Conservation (phyloP, 2,329 filamentous ascomycete species). For the Aspergillus pseudoglaucus region DNA sequence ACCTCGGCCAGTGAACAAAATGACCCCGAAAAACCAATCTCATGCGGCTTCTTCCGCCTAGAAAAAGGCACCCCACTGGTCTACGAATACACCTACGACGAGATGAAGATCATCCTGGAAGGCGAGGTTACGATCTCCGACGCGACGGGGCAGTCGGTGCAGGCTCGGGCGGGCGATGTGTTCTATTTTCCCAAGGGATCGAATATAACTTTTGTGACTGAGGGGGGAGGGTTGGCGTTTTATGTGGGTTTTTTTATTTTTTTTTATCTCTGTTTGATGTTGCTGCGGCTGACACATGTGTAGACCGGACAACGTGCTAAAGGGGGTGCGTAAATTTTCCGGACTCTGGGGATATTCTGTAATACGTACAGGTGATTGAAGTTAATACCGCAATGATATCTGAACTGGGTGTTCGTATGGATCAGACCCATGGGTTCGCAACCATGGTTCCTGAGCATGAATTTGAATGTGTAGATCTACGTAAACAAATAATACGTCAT, state of each 20-base stretch:
- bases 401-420: no score
- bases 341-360: no score
- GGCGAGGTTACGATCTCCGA: constrained; percentile 61
- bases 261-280: neutral
- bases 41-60: constrained; percentile 59
- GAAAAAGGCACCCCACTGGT: constrained; percentile 62
- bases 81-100: constrained; percentile 64
- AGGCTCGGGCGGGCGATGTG: constrained; percentile 57
- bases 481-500: neutral
- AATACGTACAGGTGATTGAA: no score
- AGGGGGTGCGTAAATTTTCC: constrained; percentile 15
- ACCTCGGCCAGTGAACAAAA: constrained; percentile 42
- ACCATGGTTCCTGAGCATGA: no score
- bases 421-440: no score
- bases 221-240: constrained; percentile 56
- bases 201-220: constrained; percentile 60
- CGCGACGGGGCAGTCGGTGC: constrained; percentile 54
- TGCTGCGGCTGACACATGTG: constrained; percentile 6
- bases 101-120: constrained; percentile 68
- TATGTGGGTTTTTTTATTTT: constrained; percentile 34
- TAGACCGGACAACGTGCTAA: constrained; percentile 27
- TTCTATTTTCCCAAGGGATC: constrained; percentile 63
- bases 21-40: constrained; percentile 54
- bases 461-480: neutral
- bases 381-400: no score